Evolutionary conservation across 1,284 basidiomycete genomes (phyloP).

Genomic region (Paramarasmius palmivorus): DNA sequence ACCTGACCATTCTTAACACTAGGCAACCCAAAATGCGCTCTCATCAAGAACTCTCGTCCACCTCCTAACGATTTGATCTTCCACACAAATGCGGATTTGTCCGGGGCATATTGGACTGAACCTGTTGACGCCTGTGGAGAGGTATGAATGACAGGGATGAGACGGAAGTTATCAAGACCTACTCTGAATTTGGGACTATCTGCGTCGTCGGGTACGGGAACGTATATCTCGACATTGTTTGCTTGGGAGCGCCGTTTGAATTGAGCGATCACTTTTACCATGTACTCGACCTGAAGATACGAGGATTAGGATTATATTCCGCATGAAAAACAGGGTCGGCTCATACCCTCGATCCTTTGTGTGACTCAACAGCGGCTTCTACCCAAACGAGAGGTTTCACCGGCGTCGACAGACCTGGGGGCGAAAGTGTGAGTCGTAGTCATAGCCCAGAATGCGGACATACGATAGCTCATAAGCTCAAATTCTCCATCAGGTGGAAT

Average conservation of each 20-base stretch:
- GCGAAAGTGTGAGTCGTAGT: background rate
- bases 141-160: background rate
- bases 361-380: slow-evolving; percentile 94
- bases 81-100: slow-evolving; percentile 97
- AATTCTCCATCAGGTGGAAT: slow-evolving; percentile 99
- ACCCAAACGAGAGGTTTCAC: slow-evolving; percentile 99
- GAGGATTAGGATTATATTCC: background rate
- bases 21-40: slow-evolving; percentile 93
- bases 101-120: slow-evolving; percentile 91
- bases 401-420: slow-evolving; percentile 74
- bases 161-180: slow-evolving; percentile 28
- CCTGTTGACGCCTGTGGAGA: slow-evolving; percentile 78
- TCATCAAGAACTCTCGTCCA: slow-evolving; percentile 92
- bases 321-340: background rate
- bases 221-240: slow-evolving; percentile 98
- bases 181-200: slow-evolving; percentile 97
- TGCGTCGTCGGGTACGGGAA: slow-evolving; percentile 97
- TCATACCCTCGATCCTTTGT: slow-evolving; percentile 59
- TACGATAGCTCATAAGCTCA: slow-evolving; percentile 95
- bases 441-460: background rate
- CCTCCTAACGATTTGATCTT: slow-evolving; percentile 96
- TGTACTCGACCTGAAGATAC: slow-evolving; percentile 95
- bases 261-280: slow-evolving; percentile 97
- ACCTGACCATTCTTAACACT: slow-evolving; percentile 81
- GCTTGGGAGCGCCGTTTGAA: slow-evolving; percentile 97